phyloP scores from a whole-genome alignment of 1,284 basidiomycete species.

The Kwoniella shivajii region DNA sequence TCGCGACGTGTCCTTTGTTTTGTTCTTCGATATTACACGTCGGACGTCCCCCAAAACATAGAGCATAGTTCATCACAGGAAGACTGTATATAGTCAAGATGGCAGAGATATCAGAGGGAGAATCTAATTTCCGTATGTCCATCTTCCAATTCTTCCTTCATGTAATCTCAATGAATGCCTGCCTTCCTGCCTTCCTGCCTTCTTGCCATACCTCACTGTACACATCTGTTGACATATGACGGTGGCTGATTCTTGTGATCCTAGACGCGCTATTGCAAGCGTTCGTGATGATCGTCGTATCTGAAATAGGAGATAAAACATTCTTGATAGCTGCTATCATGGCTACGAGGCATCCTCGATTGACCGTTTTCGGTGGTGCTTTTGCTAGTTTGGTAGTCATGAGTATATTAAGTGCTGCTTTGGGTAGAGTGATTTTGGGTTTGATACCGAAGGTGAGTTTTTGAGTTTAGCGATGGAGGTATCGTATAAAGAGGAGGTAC shows the following conservation, averaged over 20 bases:
- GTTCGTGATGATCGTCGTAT: constrained; percentile 84
- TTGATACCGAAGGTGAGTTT: constrained; percentile 68
- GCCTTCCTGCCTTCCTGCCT: too few species aligned
- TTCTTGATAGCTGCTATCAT: constrained; percentile 97
- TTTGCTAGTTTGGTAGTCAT: constrained; percentile 87
- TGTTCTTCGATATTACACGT: too few species aligned
- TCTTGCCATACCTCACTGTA: not conserved
- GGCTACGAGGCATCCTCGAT: constrained; percentile 87
- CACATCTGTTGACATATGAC: not conserved
- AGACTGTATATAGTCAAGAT: constrained; percentile 1
- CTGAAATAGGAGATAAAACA: constrained; percentile 94
- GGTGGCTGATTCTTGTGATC: not conserved
- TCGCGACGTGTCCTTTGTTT: not conserved
- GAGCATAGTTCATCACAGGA: too few species aligned
- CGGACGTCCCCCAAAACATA: too few species aligned
- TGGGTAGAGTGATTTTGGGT: constrained; percentile 81
- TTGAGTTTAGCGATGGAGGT: too few species aligned
- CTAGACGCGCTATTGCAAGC: constrained; percentile 67
- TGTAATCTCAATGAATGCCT: too few species aligned
- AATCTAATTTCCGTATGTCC: constrained; percentile 8
- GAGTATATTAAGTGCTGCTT: constrained; percentile 83
- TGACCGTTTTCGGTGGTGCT: constrained; percentile 85
- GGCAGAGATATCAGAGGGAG: constrained; percentile 12
- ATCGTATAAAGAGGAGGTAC: too few species aligned
- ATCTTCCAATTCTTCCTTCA: not conserved